Conservation (phyloP, 2,329 filamentous ascomycete genomes). For the Neonectria magnoliae region DNA sequence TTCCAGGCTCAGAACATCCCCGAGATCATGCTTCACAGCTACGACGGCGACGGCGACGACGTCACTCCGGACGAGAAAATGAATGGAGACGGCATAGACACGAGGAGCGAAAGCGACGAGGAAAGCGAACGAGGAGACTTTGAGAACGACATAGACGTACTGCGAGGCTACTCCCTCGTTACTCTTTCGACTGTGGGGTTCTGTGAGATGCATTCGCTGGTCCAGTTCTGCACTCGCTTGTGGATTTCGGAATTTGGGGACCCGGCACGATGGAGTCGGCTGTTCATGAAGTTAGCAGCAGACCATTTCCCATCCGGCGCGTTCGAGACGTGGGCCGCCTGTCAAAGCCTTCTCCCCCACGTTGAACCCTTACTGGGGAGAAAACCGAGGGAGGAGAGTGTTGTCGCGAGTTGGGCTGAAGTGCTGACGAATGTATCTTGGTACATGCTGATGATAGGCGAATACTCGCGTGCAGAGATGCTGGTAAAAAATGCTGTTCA, state of each 20-base stretch:
- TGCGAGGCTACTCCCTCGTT: slow-evolving; percentile 33
- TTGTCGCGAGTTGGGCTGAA: too few species aligned
- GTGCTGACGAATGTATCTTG: too few species aligned
- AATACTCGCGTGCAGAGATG: too few species aligned
- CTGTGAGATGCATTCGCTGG: slow-evolving; percentile 35
- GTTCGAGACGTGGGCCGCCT: slow-evolving; percentile 25
- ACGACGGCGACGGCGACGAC: background rate
- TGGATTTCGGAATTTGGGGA: slow-evolving; percentile 31
- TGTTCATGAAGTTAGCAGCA: slow-evolving; percentile 22
- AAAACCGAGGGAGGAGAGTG: background rate
- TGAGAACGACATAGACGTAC: slow-evolving; percentile 27
- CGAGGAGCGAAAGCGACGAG: background rate
- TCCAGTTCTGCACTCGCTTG: slow-evolving; percentile 35
- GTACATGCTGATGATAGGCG: too few species aligned
- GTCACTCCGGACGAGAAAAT: background rate
- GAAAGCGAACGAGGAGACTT: slow-evolving; percentile 2
- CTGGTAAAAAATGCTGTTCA: too few species aligned
- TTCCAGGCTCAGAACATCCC: slow-evolving; percentile 57
- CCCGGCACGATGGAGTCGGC: slow-evolving; percentile 10
- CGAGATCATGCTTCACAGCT: slow-evolving; percentile 19
- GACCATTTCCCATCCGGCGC: slow-evolving; percentile 23
- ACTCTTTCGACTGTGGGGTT: slow-evolving; percentile 3
- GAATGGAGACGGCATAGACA: background rate
- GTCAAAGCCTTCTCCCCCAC: slow-evolving; percentile 29
- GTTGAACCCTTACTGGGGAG: slow-evolving; percentile 14